These are phyloP conservation scores for Tetracladium setigerum DNA, from an alignment of 495 filamentous ascomycete species.

Conservation along the genomic window DNA sequence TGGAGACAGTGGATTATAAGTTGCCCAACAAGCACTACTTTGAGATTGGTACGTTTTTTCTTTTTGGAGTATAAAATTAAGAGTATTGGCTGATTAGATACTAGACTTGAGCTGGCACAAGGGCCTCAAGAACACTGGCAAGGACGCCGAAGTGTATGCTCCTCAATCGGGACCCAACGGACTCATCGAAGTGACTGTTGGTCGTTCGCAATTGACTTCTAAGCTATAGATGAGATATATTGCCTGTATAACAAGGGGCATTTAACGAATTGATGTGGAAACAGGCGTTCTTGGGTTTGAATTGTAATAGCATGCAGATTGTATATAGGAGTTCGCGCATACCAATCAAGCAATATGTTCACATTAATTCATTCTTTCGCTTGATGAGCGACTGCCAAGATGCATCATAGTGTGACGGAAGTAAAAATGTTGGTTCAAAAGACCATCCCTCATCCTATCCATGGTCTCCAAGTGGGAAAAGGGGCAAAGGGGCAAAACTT, in stretches of 20 bases:
- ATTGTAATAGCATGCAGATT: conserved; percentile 1
- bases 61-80: conserved; percentile 4
- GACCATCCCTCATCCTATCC: no score
- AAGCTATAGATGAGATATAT: conserved; percentile 15
- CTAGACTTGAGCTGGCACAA: conserved; percentile 94
- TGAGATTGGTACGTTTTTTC: conserved; percentile 69
- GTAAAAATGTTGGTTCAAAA: no score
- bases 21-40: conserved; percentile 99
- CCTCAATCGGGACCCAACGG: conserved; percentile 92
- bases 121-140: conserved; percentile 91
- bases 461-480: no score
- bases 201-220: conserved; percentile 33
- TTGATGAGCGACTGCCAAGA: no score
- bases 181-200: conserved; percentile 90
- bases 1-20: conserved; percentile 69
- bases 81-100: conserved; percentile 1
- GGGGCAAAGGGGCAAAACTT: no score
- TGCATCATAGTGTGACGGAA: no score
- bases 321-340: conserved; percentile 14
- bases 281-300: not conserved
- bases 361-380: no score
- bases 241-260: not conserved
- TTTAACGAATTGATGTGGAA: conserved; percentile 3
- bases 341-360: conserved; percentile 6
- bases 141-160: conserved; percentile 91